phyloP scores from a whole-genome alignment of 75 land plant species.

The Larix kaempferi region DNA sequence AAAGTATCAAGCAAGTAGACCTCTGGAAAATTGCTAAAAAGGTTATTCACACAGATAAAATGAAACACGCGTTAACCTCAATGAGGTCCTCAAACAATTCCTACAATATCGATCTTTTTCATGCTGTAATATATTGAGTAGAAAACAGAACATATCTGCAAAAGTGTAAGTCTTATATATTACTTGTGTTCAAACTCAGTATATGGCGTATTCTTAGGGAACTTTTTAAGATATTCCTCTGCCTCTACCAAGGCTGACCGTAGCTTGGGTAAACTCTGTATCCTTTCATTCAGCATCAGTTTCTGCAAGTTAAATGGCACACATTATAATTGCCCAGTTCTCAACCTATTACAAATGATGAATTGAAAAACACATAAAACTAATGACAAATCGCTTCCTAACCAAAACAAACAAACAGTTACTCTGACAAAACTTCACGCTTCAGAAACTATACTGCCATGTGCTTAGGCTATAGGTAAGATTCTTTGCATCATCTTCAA shows the following conservation, averaged over 20 bases:
- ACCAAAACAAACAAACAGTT: background rate
- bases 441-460: background rate
- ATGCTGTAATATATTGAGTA: background rate
- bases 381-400: too few relatives aligned
- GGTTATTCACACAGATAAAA: background rate
- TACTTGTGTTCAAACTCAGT: conserved; percentile 73
- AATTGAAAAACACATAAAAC: background rate
- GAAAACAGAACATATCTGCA: background rate
- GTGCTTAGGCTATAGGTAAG: background rate
- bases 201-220: conserved; percentile 67
- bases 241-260: conserved; percentile 63
- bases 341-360: background rate
- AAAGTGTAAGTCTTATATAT: conserved; percentile 82
- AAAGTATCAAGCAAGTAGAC: background rate
- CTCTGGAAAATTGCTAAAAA: background rate
- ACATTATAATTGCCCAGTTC: background rate
- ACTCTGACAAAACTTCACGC: background rate
- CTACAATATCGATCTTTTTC: background rate
- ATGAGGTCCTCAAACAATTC: background rate
- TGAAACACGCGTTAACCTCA: background rate
- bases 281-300: conserved; percentile 95
- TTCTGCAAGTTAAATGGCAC: conserved; percentile 34
- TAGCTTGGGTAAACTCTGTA: conserved; percentile 61
- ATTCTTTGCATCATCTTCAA: background rate
- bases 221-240: conserved; percentile 66